Evolutionary conservation across 2,329 filamentous ascomycete genomes (phyloP), one percentile per base, ranked within the genome.

Genomic region (Botrytis pseudocinerea): DNA sequence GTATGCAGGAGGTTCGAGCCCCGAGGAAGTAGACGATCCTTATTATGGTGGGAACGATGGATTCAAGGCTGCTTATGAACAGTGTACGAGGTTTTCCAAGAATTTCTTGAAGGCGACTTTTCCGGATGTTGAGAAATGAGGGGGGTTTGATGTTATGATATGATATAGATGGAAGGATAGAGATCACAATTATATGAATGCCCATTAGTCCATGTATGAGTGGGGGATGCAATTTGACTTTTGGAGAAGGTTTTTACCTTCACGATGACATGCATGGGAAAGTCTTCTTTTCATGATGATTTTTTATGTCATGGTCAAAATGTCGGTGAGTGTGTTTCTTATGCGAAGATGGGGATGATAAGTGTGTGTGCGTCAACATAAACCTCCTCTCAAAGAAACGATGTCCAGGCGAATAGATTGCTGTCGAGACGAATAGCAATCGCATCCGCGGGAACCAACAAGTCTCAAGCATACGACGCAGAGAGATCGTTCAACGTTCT

Each of bases 41-140:
- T 99, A 98, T 83, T 98, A 98, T 82, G 94, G 93, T n/a, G 94
- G 89, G 20, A 84, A 85, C 6, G 88, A 93, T 77, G 94, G 94
- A 2, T 98, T 98, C 80, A 89, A 92, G 78, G 89, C 87, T 79
- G 93, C 94, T n/a, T 98, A 92, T 82, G 90, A 95, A 83, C 95
- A 98, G 85, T 91, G 92, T 75, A 84, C 86, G 74, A 86, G 92
- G 75, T 97, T 97, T 81, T 91, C 92, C 2, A 87, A 86, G 80
- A 94, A 92, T 72, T 80, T 80, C 69, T 73, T 80, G 74, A 77
- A 78, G 70, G 71, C 78, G 40, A 76, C 70, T 1, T 79, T 80
- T 72, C 78, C 79, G 14, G 75, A 79, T 75, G 76, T 76, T 35
- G 72, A 78, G 73, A 72, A 71, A 32, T 78, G 74, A 76, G 44